phyloP scores from a whole-genome alignment of 2,329 filamentous ascomycete species.

The Ustulina deusta region DNA sequence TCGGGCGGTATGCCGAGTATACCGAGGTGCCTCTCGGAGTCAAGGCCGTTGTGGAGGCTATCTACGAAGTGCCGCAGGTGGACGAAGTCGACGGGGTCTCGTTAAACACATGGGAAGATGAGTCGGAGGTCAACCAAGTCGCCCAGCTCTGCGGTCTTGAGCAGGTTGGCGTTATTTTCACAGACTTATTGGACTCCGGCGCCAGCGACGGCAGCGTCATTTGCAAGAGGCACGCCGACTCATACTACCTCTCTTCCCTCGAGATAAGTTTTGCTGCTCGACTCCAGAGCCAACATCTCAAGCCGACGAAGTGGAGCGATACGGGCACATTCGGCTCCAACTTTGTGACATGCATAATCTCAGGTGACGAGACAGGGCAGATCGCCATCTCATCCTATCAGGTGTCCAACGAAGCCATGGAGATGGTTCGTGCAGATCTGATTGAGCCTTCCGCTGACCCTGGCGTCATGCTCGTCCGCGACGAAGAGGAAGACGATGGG shows the following conservation, averaged over 20 bases:
- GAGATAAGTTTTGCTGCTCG: slow-evolving; percentile 91
- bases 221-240: slow-evolving; percentile 96
- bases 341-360: slow-evolving; percentile 95
- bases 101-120: slow-evolving; percentile 84
- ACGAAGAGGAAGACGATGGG: slow-evolving; percentile 86
- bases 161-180: slow-evolving; percentile 93
- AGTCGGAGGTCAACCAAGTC: slow-evolving; percentile 82
- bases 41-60: slow-evolving; percentile 95
- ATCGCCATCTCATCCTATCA: slow-evolving; percentile 94
- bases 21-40: slow-evolving; percentile 91
- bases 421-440: slow-evolving; percentile 96
- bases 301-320: slow-evolving; percentile 96
- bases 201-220: slow-evolving; percentile 85
- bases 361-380: slow-evolving; percentile 89
- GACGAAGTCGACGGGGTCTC: slow-evolving; percentile 91
- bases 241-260: slow-evolving; percentile 91
- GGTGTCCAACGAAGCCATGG: slow-evolving; percentile 92
- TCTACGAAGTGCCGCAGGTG: slow-evolving; percentile 94
- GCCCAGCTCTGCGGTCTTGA: slow-evolving; percentile 87
- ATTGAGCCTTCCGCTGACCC: slow-evolving; percentile 96
- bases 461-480: slow-evolving; percentile 91
- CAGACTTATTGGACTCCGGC: slow-evolving; percentile 87
- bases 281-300: slow-evolving; percentile 88
- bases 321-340: slow-evolving; percentile 94
- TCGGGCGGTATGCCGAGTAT: slow-evolving; percentile 92